phyloP scores from a whole-genome alignment of 75 land plant species.

The Chamaecyparis obtusa region DNA sequence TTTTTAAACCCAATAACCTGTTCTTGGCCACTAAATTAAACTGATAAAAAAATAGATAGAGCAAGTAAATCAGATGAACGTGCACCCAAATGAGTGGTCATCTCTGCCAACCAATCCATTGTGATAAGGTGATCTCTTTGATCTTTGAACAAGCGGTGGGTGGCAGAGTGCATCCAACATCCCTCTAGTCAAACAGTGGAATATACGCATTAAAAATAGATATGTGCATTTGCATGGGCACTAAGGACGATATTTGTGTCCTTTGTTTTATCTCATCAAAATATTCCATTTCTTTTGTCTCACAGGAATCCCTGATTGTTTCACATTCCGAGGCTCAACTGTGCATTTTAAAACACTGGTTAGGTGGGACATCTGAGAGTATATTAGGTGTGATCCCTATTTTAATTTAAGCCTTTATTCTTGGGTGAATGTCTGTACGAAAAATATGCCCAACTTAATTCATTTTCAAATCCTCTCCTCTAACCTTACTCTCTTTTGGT shows the following conservation, averaged over 20 bases:
- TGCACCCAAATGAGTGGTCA: no score
- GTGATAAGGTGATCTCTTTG: neutral
- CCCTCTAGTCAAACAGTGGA: neutral
- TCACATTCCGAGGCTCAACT: neutral
- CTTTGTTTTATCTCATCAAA: neutral
- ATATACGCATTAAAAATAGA: no score
- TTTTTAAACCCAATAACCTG: no score
- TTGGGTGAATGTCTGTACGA: neutral
- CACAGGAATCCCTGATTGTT: neutral
- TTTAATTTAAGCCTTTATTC: neutral
- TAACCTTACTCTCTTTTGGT: neutral
- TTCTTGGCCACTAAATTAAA: no score
- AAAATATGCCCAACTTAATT: neutral
- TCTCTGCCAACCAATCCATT: no score
- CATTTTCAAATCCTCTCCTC: neutral
- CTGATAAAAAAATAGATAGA: no score
- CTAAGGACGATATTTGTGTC: neutral
- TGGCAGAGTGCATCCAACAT: neutral
- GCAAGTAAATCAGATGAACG: no score
- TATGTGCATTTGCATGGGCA: neutral
- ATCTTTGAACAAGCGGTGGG: neutral
- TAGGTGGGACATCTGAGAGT: no score
- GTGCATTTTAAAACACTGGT: no score
- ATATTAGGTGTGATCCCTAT: no score
- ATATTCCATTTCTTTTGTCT: neutral